phyloP scores from a whole-genome alignment of 2,329 filamentous ascomycete genomes.

The Colletotrichum kahawae region DNA sequence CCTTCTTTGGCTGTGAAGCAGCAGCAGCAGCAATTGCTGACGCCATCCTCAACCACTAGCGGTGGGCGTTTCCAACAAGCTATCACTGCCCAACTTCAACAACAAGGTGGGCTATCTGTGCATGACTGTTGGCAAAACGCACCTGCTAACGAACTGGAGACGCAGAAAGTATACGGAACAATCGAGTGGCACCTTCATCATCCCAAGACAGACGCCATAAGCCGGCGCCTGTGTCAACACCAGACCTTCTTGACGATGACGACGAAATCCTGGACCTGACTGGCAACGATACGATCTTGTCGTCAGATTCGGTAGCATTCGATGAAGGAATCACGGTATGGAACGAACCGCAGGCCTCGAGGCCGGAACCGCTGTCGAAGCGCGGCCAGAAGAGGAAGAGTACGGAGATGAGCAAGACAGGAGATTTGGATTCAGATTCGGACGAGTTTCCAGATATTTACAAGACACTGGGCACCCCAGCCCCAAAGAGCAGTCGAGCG shows the following conservation, averaged over 20 bases:
- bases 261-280: slow-evolving; percentile 43
- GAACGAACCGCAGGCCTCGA: slow-evolving; percentile 45
- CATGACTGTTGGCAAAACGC: neutral
- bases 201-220: neutral
- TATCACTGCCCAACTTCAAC: slow-evolving; percentile 20
- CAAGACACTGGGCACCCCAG: slow-evolving; percentile 48
- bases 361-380: slow-evolving; percentile 40
- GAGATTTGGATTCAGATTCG: slow-evolving; percentile 36
- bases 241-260: slow-evolving; percentile 26
- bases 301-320: slow-evolving; percentile 39
- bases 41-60: slow-evolving; percentile 39
- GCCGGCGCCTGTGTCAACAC: slow-evolving; percentile 1
- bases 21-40: slow-evolving; percentile 41
- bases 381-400: slow-evolving; percentile 59
- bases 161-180: neutral
- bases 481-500: slow-evolving; percentile 33
- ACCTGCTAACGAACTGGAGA: neutral
- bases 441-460: slow-evolving; percentile 61
- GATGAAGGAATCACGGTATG: slow-evolving; percentile 45
- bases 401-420: slow-evolving; percentile 44
- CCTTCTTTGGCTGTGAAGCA: slow-evolving; percentile 45
- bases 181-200: neutral
- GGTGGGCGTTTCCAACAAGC: slow-evolving; percentile 27
- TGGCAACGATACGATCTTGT: slow-evolving; percentile 33
- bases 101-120: slow-evolving; percentile 12